Conservation (phyloP, 2,329 filamentous ascomycete genomes). For the Ophiobolus disseminans region DNA sequence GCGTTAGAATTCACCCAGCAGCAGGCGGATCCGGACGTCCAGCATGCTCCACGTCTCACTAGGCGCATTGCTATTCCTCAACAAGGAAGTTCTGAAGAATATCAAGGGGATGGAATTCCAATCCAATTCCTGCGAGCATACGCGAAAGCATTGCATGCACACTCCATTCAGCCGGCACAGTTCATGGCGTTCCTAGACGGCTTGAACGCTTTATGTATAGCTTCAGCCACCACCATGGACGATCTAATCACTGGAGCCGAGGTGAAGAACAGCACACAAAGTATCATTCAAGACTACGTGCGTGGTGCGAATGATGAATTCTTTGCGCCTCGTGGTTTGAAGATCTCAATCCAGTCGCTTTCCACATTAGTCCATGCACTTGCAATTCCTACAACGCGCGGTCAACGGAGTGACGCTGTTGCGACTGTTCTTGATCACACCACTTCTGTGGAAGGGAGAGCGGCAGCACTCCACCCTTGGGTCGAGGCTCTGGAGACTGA, state of each 20-base stretch:
- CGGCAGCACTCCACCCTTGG: slow-evolving; percentile 38
- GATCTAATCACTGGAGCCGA: slow-evolving; percentile 12
- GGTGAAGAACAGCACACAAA: background rate
- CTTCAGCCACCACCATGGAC: slow-evolving; percentile 11
- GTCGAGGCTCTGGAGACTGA: slow-evolving; percentile 35
- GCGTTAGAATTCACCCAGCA: slow-evolving; percentile 37
- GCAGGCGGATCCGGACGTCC: slow-evolving; percentile 30
- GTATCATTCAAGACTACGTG: slow-evolving; percentile 35
- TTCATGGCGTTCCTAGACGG: slow-evolving; percentile 45
- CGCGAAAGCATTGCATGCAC: slow-evolving; percentile 35
- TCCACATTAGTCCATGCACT: slow-evolving; percentile 27
- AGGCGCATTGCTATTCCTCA: slow-evolving; percentile 38
- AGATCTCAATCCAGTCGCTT: slow-evolving; percentile 34
- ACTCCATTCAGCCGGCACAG: slow-evolving; percentile 37
- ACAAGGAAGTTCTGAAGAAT: background rate
- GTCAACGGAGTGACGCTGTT: slow-evolving; percentile 29
- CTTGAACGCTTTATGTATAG: slow-evolving; percentile 36
- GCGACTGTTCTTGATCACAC: slow-evolving; percentile 20
- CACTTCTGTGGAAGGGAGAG: slow-evolving; percentile 23
- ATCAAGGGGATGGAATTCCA: background rate
- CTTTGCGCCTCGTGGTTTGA: slow-evolving; percentile 41
- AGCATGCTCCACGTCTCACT: slow-evolving; percentile 32
- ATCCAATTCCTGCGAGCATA: slow-evolving; percentile 39
- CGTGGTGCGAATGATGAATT: slow-evolving; percentile 38
- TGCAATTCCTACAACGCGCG: slow-evolving; percentile 28